Conservation (phyloP, 163 green algal species). For the Chloroidium sp. region DNA sequence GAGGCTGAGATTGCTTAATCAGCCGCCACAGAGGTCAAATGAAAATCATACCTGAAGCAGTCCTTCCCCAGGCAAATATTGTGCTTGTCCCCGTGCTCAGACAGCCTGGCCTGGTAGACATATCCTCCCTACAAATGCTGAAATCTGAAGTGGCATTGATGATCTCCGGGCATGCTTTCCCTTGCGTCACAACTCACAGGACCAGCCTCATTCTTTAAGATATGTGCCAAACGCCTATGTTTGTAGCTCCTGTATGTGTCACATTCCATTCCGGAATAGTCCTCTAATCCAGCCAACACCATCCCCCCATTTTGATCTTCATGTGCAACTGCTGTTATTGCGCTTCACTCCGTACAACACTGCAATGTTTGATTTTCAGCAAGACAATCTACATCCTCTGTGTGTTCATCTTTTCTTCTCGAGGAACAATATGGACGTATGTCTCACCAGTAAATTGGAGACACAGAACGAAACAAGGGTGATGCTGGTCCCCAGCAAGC, state of each 20-base stretch:
- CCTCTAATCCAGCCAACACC: not conserved
- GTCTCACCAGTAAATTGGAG: conserved; percentile 24
- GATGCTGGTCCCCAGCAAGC: conserved; percentile 24
- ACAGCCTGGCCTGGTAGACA: conserved; percentile 20
- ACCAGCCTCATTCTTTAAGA: not conserved
- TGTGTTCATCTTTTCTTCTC: not conserved
- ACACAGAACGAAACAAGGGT: conserved; percentile 32
- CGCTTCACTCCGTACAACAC: too few relatives aligned
- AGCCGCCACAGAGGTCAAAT: not conserved
- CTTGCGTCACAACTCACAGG: not conserved
- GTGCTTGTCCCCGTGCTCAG: conserved; percentile 3
- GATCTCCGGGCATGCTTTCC: not conserved
- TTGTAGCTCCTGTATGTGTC: too few relatives aligned
- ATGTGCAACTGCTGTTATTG: too few relatives aligned
- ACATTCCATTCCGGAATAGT: too few relatives aligned
- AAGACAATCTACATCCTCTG: too few relatives aligned
- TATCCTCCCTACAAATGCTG: conserved; percentile 11
- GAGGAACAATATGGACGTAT: not conserved
- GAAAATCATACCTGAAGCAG: conserved; percentile 6
- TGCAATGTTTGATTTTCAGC: too few relatives aligned
- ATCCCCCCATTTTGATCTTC: too few relatives aligned
- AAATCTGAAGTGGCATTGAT: not conserved
- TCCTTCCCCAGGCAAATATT: conserved; percentile 6
- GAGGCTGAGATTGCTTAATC: not conserved
- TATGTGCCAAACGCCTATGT: too few relatives aligned